Percentiles rank a stretch among this genome's conserved stretches.
phyloP scores from a whole-genome alignment of 2,329 filamentous ascomycete genomes.

The Fusarium denticulatum region DNA sequence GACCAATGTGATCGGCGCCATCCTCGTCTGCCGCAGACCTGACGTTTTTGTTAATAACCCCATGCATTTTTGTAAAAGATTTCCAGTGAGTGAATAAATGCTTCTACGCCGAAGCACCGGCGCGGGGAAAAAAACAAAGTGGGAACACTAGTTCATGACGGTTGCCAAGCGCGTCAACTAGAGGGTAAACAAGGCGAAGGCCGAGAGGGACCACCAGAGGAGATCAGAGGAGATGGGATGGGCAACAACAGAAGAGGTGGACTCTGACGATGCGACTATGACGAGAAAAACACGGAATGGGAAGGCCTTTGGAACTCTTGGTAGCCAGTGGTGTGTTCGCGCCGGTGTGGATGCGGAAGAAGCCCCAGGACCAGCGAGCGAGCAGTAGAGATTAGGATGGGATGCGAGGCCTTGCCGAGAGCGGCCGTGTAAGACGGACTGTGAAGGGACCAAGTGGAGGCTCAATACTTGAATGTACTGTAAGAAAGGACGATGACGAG shows the following conservation, averaged over 20 bases:
- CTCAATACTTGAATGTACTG: constrained; percentile 19
- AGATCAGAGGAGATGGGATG: constrained; percentile 21
- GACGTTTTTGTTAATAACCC: constrained; percentile 62
- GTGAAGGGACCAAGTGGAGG: constrained; percentile 33
- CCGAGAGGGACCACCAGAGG: constrained; percentile 33
- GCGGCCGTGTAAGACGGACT: constrained; percentile 41
- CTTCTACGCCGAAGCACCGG: constrained; percentile 42
- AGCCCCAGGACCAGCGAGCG: constrained; percentile 28
- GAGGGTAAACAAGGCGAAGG: constrained; percentile 41
- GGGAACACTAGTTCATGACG: constrained; percentile 55
- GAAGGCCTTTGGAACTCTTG: constrained; percentile 33
- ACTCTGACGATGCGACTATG: constrained; percentile 43
- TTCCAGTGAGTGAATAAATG: constrained; percentile 44
- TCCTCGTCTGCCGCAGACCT: constrained; percentile 75
- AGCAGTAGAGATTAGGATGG: constrained; percentile 25
- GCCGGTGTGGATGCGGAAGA: constrained; percentile 38
- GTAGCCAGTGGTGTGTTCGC: constrained; percentile 42
- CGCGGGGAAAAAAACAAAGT: constrained; percentile 46
- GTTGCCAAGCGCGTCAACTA: constrained; percentile 49
- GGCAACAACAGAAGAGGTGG: constrained; percentile 41
- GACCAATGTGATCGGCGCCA: constrained; percentile 79
- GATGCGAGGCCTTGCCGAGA: constrained; percentile 43
- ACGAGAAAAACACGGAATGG: constrained; percentile 48
- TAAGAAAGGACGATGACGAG: constrained; percentile 44
- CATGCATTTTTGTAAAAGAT: constrained; percentile 52